A percentile compares a stretch with the other conserved stretches of the same genome.
These are phyloP conservation scores for Cruciata laevipes DNA, from an alignment of 257 asterid species.

Conservation along the genomic window DNA sequence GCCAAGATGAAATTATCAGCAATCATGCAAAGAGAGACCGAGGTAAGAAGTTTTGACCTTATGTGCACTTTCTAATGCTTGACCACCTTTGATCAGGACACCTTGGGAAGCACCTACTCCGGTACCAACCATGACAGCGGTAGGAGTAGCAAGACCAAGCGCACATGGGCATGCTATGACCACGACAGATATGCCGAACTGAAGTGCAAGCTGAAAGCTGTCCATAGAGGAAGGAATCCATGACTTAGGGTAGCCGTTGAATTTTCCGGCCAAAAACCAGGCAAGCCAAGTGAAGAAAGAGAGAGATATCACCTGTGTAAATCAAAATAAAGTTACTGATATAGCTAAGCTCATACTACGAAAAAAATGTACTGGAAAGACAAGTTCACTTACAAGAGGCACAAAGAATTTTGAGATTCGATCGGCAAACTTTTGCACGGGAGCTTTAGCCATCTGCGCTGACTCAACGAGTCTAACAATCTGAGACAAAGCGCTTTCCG, in stretches of 20 bases:
- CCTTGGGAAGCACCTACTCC: conserved; percentile 99
- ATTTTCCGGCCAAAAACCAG: conserved; percentile 54
- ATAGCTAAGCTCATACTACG: neutral
- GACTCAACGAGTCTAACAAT: conserved; percentile 49
- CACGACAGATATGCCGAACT: conserved; percentile 80
- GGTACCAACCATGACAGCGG: conserved; percentile 98
- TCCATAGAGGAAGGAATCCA: conserved; percentile 78
- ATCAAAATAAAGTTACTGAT: neutral
- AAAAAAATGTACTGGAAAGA: too few species aligned
- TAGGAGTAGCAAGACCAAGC: conserved; percentile 99
- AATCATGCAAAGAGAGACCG: neutral
- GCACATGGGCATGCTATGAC: conserved; percentile 99
- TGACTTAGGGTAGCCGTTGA: conserved; percentile 47
- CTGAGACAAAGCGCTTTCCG: conserved; percentile 67
- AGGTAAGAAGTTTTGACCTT: conserved; percentile 38
- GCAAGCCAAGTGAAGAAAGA: conserved; percentile 37
- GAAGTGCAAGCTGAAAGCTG: conserved; percentile 74
- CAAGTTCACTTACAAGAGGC: conserved; percentile 40
- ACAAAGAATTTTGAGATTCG: conserved; percentile 40
- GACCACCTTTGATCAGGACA: conserved; percentile 95
- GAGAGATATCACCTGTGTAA: conserved; percentile 29
- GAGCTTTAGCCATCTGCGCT: conserved; percentile 64
- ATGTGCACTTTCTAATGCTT: conserved; percentile 92
- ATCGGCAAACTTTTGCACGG: conserved; percentile 51
- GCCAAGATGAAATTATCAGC: neutral